Evolutionary conservation across 129 eudicot genomes (phyloP), one percentile per base, ranked within the genome.

Genomic region (Heracleum sosnowskyi): DNA sequence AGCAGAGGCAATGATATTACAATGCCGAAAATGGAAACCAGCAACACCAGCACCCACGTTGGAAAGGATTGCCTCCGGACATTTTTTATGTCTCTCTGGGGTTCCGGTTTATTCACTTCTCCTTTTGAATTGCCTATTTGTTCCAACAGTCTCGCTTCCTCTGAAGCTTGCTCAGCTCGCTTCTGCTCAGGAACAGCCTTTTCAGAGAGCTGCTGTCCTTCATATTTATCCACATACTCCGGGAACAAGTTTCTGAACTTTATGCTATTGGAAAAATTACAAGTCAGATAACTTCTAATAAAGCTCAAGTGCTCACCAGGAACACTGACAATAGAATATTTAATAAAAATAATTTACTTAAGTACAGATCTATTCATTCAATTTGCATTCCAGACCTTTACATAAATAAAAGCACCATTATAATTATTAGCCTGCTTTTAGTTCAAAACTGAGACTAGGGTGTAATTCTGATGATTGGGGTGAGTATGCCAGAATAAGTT

Each of bases 1-100:
- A 95, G 92, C 66, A 92, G 81, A 82, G 99, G 99, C 87, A 92
- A 84, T 41, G 97, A 90, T 91, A 96, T 96, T 75, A 92, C 89
- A 77, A 86, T 75, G 70, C 91, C 96, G 84, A 96, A 92, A 77
- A 95, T 82, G 37, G 90, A 91, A 82, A 90, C 82, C 69, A 92
- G 81, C 86, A 96, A 66, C 74, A 92, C 72, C 80, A 92, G 78
- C 86, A 87, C 75, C 99, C 99, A 95, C 15, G 88, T 86, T 4
- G 97, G 96, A 69, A 90, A 80, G 5, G 95, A 82, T 64, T 81
- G 81, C 84, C 80, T 80, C 85, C 82, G 78, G n/a, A 26, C 78
- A 78, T 78, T 80, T 82, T 81, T 89, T 37, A 80, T 74, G 60
- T 85, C 91, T 68, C 79, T 83, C 18, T 79, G 84, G 46, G 69